These are phyloP conservation scores for Penicillium egyptiacum DNA, from an alignment of 495 filamentous ascomycete genomes.

Conservation along the genomic window DNA sequence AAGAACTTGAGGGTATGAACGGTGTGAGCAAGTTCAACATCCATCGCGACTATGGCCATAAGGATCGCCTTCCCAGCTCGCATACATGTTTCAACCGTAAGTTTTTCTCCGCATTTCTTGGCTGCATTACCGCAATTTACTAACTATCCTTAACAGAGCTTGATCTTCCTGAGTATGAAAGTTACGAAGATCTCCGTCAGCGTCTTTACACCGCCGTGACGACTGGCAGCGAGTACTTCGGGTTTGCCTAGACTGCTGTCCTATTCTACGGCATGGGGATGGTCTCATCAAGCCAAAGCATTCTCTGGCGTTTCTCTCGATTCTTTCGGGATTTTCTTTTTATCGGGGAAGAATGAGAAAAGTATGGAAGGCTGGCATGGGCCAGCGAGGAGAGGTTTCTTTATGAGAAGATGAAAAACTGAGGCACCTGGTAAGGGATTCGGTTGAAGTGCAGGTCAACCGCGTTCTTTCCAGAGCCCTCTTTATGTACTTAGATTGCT, in stretches of 20 bases:
- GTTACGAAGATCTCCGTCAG: constrained; percentile 84
- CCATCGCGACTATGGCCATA: constrained; percentile 96
- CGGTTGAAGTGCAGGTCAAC: constrained; percentile 51
- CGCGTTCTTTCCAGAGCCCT: constrained; percentile 9
- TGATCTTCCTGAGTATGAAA: constrained; percentile 97
- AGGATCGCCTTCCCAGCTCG: constrained; percentile 91
- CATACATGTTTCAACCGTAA: constrained; percentile 99
- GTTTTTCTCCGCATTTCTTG: constrained; percentile 36
- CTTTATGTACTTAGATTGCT: constrained; percentile 33
- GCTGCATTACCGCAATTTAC: constrained; percentile 13
- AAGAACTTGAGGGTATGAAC: constrained; percentile 99
- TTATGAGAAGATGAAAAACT: constrained; percentile 18
- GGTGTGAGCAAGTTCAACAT: constrained; percentile 98
- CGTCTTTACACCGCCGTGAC: constrained; percentile 94
- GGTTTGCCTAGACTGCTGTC: constrained; percentile 70
- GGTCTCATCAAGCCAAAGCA: constrained; percentile 39
- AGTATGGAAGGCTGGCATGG: constrained; percentile 15
- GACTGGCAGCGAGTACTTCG: constrained; percentile 94
- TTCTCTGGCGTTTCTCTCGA: constrained; percentile 48
- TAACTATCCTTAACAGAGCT: constrained; percentile 67
- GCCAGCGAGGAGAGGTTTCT: constrained; percentile 3
- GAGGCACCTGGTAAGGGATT: constrained; percentile 11
- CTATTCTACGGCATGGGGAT: constrained; percentile 16
- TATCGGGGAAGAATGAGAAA: constrained; percentile 12
- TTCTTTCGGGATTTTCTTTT: constrained; percentile 15